These are phyloP conservation scores for Dittrichia graveolens DNA, from an alignment of 129 eudicot species.

Conservation along the genomic window DNA sequence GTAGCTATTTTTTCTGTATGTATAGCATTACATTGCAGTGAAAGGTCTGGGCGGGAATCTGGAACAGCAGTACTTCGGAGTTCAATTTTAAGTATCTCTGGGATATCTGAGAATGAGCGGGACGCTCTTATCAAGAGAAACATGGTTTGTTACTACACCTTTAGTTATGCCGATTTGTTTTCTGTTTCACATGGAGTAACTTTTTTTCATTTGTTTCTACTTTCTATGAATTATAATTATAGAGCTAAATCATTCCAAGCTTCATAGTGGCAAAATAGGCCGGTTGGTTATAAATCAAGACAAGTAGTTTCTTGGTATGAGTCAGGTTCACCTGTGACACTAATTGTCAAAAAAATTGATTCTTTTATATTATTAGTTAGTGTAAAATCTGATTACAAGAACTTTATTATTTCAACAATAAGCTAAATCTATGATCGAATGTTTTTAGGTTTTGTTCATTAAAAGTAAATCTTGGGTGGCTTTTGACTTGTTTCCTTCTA, in stretches of 20 bases:
- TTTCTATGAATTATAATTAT: slow-evolving; percentile 11
- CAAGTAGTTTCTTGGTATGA: not conserved
- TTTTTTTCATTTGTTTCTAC: slow-evolving; percentile 11
- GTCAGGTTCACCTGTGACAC: not conserved
- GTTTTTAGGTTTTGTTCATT: not conserved
- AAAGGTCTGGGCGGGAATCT: slow-evolving; percentile 66
- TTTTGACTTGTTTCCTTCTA: not conserved
- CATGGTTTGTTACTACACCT: slow-evolving; percentile 60
- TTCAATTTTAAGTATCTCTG: slow-evolving; percentile 63
- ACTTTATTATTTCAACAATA: not conserved
- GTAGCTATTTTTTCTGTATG: slow-evolving; percentile 89
- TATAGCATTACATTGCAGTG: slow-evolving; percentile 86
- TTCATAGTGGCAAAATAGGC: not conserved
- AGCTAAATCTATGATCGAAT: not conserved
- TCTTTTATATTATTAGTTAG: not conserved
- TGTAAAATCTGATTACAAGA: not conserved
- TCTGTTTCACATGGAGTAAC: not conserved
- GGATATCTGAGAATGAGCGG: slow-evolving; percentile 78
- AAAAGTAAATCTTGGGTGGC: not conserved
- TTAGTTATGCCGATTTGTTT: slow-evolving; percentile 10
- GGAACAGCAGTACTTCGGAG: slow-evolving; percentile 69
- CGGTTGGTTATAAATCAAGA: not conserved
- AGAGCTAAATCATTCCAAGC: not conserved
- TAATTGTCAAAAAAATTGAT: not conserved
- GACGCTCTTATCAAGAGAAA: slow-evolving; percentile 85